Conservation (phyloP, 2,329 filamentous ascomycete genomes). For the Colletotrichum godetiae region DNA sequence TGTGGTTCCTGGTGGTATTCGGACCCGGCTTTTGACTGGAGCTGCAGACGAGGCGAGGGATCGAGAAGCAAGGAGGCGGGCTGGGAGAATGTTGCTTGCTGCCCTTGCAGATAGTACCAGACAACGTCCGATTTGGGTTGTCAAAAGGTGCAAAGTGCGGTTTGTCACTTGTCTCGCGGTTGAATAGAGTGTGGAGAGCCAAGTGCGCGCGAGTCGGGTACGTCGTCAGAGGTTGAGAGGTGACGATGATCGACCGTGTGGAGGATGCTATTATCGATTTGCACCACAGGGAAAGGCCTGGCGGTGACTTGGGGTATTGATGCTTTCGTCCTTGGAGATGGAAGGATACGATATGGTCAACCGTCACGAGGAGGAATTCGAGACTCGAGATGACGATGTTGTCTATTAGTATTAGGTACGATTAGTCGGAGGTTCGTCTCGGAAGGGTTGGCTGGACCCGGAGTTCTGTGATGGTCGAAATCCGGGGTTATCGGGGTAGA, state of each 20-base stretch:
- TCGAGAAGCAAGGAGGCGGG: background rate
- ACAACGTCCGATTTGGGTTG: background rate
- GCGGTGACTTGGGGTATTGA: slow-evolving; percentile 4
- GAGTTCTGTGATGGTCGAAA: background rate
- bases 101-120: slow-evolving; percentile 16
- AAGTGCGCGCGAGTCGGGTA: slow-evolving; percentile 26
- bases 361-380: slow-evolving; percentile 26
- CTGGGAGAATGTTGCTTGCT: background rate
- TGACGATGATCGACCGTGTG: background rate
- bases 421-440: background rate
- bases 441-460: slow-evolving; percentile 14
- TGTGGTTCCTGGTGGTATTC: background rate
- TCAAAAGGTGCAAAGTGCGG: slow-evolving; percentile 1
- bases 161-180: background rate
- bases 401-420: slow-evolving; percentile 13
- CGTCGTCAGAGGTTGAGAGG: slow-evolving; percentile 29
- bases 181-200: slow-evolving; percentile 29
- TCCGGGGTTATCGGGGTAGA: background rate
- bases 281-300: slow-evolving; percentile 15
- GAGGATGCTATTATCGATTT: background rate
- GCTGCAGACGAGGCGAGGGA: slow-evolving; percentile 12
- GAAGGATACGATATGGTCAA: background rate
- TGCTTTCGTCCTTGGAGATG: slow-evolving; percentile 17
- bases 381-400: slow-evolving; percentile 30
- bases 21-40: slow-evolving; percentile 8